Evolutionary conservation across 441 rosid genomes (phyloP), one percentile per base, ranked within the genome.

Genomic region (Eugenia klotzschiana): DNA sequence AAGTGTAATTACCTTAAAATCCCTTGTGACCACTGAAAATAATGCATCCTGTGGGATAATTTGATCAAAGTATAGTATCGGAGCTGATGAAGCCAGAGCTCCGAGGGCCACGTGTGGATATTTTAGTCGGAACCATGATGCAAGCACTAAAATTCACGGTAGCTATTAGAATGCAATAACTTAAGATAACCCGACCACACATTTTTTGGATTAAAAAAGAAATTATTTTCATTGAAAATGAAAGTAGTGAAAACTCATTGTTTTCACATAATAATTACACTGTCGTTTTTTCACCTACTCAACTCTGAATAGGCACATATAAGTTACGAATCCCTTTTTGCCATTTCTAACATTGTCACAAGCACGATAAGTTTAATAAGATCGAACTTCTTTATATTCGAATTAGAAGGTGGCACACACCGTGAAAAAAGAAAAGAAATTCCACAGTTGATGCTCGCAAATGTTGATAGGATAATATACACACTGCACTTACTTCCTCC

Each of bases 11-110:
- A 91, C 96, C 89, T 84, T 89, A 51, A 91, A 90, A 83, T 91
- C 94, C 54, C 88, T 87, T 53, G 93, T 82, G 49, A 92, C 91
- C 22, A 91, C 57, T 11, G 84, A 82, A 79, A 69, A 85, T 54
- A 90, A 93, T 58, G 91, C 94, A 80, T 81, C 72, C 14, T 87
- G 89, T 2, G 95, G 95, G 51, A 82, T 88, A 41, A 90, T 87
- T 29, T 89, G 89, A 25, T 89, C 89, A 13, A 92, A 92, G 87
- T 91, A 90, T 25, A 94, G 93, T 51, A 91, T 85, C 2, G 96
- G 94, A 79, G 98, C 91, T 2, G 98, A 94, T 37, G 95, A 91
- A 58, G 95, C 96, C 84, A 91, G 73, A 52, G 95, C 89, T 9
- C 91, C 90, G 13, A 89, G 74, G n/a, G 88, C 91, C 50, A 91